Conservation (phyloP, 108 stramenopile genomes). For the Chaetoceros tenuissimus region DNA sequence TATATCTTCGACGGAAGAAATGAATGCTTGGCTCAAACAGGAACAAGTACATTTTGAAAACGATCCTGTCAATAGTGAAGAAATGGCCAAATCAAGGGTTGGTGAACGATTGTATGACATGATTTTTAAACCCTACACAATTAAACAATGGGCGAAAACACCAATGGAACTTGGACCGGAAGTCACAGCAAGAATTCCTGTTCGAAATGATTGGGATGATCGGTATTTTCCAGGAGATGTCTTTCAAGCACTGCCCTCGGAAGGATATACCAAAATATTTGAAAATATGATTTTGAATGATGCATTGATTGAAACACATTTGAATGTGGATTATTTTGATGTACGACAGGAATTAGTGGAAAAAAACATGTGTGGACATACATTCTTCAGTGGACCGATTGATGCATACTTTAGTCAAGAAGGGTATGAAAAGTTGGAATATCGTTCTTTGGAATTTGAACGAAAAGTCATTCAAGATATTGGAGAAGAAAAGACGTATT, state of each 20-base stretch:
- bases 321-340: constrained; percentile 62
- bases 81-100: constrained; percentile 64
- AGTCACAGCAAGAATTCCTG: constrained; percentile 70
- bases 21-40: constrained; percentile 59
- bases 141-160: constrained; percentile 72
- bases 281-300: constrained; percentile 44
- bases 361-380: constrained; percentile 23
- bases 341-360: constrained; percentile 24
- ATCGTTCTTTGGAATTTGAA: constrained; percentile 68
- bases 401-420: constrained; percentile 64
- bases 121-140: constrained; percentile 71
- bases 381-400: constrained; percentile 71
- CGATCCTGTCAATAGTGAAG: constrained; percentile 47
- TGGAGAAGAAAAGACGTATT: constrained; percentile 26
- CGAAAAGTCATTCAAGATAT: constrained; percentile 34
- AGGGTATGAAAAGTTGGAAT: constrained; percentile 66
- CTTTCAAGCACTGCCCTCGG: constrained; percentile 61
- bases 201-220: constrained; percentile 48
- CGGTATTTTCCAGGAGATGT: constrained; percentile 65
- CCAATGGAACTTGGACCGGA: constrained; percentile 63
- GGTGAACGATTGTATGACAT: constrained; percentile 55
- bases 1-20: constrained; percentile 46
- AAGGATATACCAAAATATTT: constrained; percentile 69
- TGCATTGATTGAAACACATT: constrained; percentile 45
- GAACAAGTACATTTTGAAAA: constrained; percentile 41